Evolutionary conservation across 768 basidiomycete genomes (phyloP), one percentile per base, ranked within the genome.

Genomic region (Russula earlei): DNA sequence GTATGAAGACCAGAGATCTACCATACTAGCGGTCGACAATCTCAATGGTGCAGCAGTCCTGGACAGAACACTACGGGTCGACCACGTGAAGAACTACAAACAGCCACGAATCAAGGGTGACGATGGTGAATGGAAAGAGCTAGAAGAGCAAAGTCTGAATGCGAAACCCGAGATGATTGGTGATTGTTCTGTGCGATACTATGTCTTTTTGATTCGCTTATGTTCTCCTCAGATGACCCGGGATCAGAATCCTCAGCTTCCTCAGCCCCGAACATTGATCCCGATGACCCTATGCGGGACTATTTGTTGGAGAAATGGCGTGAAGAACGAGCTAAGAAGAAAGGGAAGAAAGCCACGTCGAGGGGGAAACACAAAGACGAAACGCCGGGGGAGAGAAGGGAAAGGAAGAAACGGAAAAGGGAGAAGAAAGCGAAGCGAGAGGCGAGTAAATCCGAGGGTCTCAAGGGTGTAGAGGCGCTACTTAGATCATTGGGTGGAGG

Each of bases 1-100:
- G 96, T 99, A 98, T 70, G 92, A 95, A 71, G 93, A 99, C 70
- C 96, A 99, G 72, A 81, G 91, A 46, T 95, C 91, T 57, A 99
- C 96, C 6, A 70, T 97, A 49, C 77, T 99, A 47, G 96, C 96
- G 9, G 95, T 99, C 59, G 96, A 99, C 74, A 99, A 99, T 73
- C 83, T 99, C 70, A 98, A 96, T 66, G 96, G 96, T 40, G 90
- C 93, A 45, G 82, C 82, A 52, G 85, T 98, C 40, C 73, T 96
- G 31, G 91, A 87, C 15, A 77, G 84, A 63, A 95, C 84, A 2
- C 73, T 99, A 49, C 84, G 93, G 17, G 96, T 97, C 38, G 92
- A 97, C 68, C 89, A 93, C 65, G 88, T 90, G 60, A 88, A 85
- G 68, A 80, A 91, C 63, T 98, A 98, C 68, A 92, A 90, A 66